Base-by-base conservation (phyloP, 2,329 filamentous ascomycete genomes). In the Amphichorda felina region DNA sequence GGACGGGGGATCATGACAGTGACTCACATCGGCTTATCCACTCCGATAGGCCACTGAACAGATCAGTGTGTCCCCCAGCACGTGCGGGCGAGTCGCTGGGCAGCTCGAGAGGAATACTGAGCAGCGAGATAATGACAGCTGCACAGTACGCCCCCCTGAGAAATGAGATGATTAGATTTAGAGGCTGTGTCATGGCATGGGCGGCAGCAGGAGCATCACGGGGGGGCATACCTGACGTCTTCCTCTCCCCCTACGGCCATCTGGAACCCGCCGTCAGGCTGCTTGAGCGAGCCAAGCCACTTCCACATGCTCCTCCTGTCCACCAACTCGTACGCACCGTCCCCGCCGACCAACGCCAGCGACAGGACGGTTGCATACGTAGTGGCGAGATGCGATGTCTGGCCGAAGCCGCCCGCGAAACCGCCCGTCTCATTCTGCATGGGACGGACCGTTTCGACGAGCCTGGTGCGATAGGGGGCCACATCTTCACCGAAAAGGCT, bases 321-420 rank as follows among this genome's bases (percentile, higher is more conserved):
- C 40, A 96, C 74, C 37, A 85, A 63, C 40, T 79, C 70, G 52
- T 86, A 83, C 29, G 75, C 74, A 38, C 82, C 78, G 39, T 79
- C 61, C 8, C 82, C 85, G 35, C 84, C 86, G 29, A 89, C 82
- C 42, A 87, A 72, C 17, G 81, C 75, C 35, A 98, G 66, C 31
- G 82, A 76, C 39, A 98, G 70, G 15, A 94, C 62, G 28, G 80
- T 72, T 33, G 88, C 87, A 66, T 96, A 98, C 1, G 83, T 86
- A 32, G 84, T 81, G 38, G 91, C 91, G 45, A 91, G 72, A 59
- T 98, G 91, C 36, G 85, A 87, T 45, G 75, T 69, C 54, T 96
- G 91, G 19, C 89, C 87, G 55, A 87, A 82, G n/a, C 91, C 88
- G 43, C 89, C 91, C 35, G 87, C 91, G 55, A 94, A 94, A 3